phyloP scores from a whole-genome alignment of 192 early-diverging fungal genomes.

The Coemansia sp. region DNA sequence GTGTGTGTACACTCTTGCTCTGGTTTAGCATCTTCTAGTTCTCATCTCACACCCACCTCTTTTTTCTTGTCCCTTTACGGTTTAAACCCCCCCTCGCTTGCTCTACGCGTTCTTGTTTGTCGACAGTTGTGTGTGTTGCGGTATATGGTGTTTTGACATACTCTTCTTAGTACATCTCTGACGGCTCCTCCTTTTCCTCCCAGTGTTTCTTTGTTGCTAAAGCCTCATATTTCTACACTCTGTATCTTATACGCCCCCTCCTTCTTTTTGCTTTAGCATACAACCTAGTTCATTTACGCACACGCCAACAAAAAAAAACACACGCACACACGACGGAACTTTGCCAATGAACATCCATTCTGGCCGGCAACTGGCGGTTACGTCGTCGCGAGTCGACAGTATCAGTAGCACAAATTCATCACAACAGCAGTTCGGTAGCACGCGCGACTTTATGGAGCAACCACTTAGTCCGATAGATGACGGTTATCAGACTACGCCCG shows the following conservation, averaged over 20 bases:
- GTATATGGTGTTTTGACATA: neutral
- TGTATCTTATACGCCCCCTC: neutral
- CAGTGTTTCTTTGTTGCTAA: neutral
- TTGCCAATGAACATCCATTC: constrained; percentile 1
- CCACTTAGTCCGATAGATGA: constrained; percentile 41
- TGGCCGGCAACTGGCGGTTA: constrained; percentile 4
- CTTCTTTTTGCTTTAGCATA: no score
- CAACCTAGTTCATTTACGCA: neutral
- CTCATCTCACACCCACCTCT: neutral
- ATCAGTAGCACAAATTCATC: constrained; percentile 20
- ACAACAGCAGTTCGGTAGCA: constrained; percentile 45
- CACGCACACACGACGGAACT: neutral
- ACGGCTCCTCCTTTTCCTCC: neutral
- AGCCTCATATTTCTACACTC: neutral
- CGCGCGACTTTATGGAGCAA: constrained; percentile 50
- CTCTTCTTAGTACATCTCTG: neutral
- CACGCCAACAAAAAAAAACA: neutral
- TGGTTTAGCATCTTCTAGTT: neutral
- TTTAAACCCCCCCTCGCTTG: neutral
- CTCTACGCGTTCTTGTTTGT: neutral
- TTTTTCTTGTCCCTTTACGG: neutral
- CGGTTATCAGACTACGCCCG: constrained; percentile 10
- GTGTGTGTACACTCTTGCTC: neutral
- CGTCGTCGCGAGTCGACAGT: constrained; percentile 3
- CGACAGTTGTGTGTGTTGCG: neutral